Percentiles rank a stretch among this genome's conserved stretches.
phyloP scores from a whole-genome alignment of 345 rosid species.

The Gynandropsis gynandra region DNA sequence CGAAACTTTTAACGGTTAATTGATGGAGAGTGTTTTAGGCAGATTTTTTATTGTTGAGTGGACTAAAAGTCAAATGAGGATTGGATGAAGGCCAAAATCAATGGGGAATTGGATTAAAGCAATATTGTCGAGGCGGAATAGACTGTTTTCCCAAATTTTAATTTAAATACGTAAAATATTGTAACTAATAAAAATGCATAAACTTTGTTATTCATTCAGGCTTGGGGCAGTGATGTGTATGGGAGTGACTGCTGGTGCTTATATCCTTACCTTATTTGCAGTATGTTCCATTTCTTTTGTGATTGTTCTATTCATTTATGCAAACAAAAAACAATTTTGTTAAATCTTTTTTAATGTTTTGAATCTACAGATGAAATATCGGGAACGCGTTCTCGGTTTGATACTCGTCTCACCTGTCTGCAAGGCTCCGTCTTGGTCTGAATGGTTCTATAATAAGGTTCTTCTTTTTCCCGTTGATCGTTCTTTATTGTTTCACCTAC shows the following conservation, averaged over 20 bases:
- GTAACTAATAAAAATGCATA: conserved; percentile 9
- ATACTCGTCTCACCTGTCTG: conserved; percentile 90
- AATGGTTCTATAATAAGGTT: conserved; percentile 86
- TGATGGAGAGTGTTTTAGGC: too few relatives aligned
- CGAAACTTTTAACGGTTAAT: too few relatives aligned
- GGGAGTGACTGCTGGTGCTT: conserved; percentile 97
- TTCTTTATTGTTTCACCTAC: too few relatives aligned
- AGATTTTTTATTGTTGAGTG: too few relatives aligned
- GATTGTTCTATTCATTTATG: conserved; percentile 1
- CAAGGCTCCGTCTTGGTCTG: conserved; percentile 92
- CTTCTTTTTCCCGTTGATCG: too few relatives aligned
- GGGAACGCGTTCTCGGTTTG: conserved; percentile 80
- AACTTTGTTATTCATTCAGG: conserved; percentile 35
- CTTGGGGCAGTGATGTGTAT: conserved; percentile 92
- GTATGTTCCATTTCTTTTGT: conserved; percentile 37
- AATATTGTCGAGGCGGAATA: background rate
- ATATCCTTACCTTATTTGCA: conserved; percentile 75
- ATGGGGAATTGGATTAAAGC: too few relatives aligned
- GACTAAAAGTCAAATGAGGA: too few relatives aligned
- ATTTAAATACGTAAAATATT: background rate
- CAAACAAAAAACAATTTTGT: background rate
- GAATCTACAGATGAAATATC: conserved; percentile 71
- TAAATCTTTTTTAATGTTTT: conserved; percentile 2
- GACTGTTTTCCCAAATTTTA: background rate
- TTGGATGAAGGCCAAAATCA: too few relatives aligned